Base-by-base conservation (phyloP, 306 rosid genomes). In the Glycine tomentella region DNA sequence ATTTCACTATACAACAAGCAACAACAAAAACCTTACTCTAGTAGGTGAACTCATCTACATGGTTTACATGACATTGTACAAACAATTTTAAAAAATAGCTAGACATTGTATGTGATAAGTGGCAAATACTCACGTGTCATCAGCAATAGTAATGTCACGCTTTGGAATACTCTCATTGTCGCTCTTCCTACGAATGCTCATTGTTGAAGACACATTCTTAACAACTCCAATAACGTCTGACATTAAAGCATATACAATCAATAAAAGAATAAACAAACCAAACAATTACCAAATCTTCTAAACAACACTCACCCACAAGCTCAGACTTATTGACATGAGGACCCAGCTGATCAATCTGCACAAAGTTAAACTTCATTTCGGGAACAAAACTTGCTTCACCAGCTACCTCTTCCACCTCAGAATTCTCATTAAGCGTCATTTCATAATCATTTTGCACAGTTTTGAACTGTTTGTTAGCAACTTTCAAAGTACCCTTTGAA, bases 141-240 rank as follows among this genome's bases (percentile, higher is more conserved):
- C 99, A 71, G 97, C 96, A 90, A 95, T 90, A 16, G 94, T 93
- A 66, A 95, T 89, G 79, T 95, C 99, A 81, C 99, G 98, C 87
- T 95, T 95, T 13, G 98, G 89, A 69, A 94, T 68, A 25, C 16
- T 87, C 84, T 93, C 99, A 59, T 95, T 90, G 86, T 93, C 66
- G 69, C 75, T 92, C 91, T 90, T 95, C 86, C 99, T 87, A 38
- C 96, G 82, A 64, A 95, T 85, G 76, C 98, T 95, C 92, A 90
- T 92, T 17, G 98, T 88, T 20, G 99, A 77, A 81, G 97, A 91
- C 67, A 95, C 99, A 46, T 52, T 89, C 79, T 92, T 92, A 75
- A 95, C 97, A 79, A 95, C 92, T 38, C 99, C 99, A 77, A 95
- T 63, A 16, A 95, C 88, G 88, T 95, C 99, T 95, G 86, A 58